A percentile compares a stretch with the other conserved stretches of the same genome.
These are phyloP conservation scores for Saturnispora saitoi DNA, from an alignment of 805 yeast species.

Conservation along the genomic window DNA sequence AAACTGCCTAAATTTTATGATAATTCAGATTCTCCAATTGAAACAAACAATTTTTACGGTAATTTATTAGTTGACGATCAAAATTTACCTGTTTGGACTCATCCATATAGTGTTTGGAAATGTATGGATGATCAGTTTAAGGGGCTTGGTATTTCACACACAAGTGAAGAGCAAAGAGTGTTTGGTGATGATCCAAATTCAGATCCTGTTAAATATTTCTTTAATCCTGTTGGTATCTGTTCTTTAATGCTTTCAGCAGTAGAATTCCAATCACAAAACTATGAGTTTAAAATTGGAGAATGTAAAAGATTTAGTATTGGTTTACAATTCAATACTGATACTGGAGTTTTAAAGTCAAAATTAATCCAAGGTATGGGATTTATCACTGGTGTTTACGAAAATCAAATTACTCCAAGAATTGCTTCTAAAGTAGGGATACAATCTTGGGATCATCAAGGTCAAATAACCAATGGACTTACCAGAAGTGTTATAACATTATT, in stretches of 20 bases:
- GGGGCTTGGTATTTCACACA: slow-evolving; percentile 66
- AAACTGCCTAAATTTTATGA: slow-evolving; percentile 45
- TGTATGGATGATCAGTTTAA: slow-evolving; percentile 31
- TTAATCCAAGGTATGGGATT: slow-evolving; percentile 78
- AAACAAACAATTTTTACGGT: slow-evolving; percentile 74
- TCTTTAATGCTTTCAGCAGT: slow-evolving; percentile 45
- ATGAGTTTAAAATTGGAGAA: slow-evolving; percentile 24
- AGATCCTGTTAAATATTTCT: slow-evolving; percentile 41
- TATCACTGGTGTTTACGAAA: slow-evolving; percentile 52
- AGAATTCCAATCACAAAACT: slow-evolving; percentile 29
- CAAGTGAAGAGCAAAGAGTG: slow-evolving; percentile 49
- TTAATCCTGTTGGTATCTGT: slow-evolving; percentile 61
- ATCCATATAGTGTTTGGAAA: slow-evolving; percentile 73
- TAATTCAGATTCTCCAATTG: slow-evolving; percentile 39
- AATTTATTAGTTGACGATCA: slow-evolving; percentile 62
- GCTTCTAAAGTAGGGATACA: slow-evolving; percentile 61
- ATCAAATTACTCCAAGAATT: slow-evolving; percentile 44
- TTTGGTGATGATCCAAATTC: slow-evolving; percentile 54
- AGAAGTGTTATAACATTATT: slow-evolving; percentile 50
- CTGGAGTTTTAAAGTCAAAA: slow-evolving; percentile 36
- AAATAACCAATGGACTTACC: slow-evolving; percentile 32
- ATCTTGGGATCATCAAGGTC: slow-evolving; percentile 33
- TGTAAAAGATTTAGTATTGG: slow-evolving; percentile 28
- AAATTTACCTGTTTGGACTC: slow-evolving; percentile 68
- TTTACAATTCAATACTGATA: slow-evolving; percentile 25